Base-by-base conservation (phyloP, 1,284 basidiomycete genomes). In the Melampsora larici-populina region DNA sequence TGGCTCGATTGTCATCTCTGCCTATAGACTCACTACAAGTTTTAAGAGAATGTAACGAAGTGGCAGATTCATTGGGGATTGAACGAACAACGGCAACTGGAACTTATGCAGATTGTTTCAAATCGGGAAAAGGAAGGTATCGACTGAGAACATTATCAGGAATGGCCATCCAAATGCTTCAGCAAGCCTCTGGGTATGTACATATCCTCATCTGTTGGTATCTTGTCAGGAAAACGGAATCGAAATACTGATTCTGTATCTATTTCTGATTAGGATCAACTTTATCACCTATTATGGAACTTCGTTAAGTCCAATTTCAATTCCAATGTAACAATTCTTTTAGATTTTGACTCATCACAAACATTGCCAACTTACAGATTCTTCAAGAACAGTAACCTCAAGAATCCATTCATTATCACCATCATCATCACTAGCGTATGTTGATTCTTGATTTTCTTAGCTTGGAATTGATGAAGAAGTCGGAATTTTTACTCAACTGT, bases 391-490 rank as follows among this genome's bases (percentile, higher is more conserved):
- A 43, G 29, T 31, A 24, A 91, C 9, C 83, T 79, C 43, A 83
- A 84, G 79, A 85, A 85, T 64, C 84, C 85, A 74, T 86, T 85
- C 83, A 84, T 78, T 3, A 69, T 29, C 17, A 70, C 88, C 79
- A 87, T 93, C 79, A 87, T 88, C 80, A 88, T 89, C 81, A 90
- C 88, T 82, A 86, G 90, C 82, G 88, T 93, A 85, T 43, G 77
- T 69, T 51, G 31, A 2, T 4, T 21, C n/a, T 15, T 17, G 33
- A 8, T n/a, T n/a, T 58, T n/a, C 26, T 15, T 15, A 1, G 89
- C n/a, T n/a, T 84, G 89, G 91, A 64, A 86, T 82, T 36, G 13
- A 0, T 3, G 17, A 55, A 33, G n/a, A 9, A 43, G 5, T 29
- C 24, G 1, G 31, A 0, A 36, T 7, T n/a, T 9, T 26, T 49